Evolutionary conservation across 2,329 filamentous ascomycete genomes (phyloP).

Genomic region (Colletotrichum lentis): DNA sequence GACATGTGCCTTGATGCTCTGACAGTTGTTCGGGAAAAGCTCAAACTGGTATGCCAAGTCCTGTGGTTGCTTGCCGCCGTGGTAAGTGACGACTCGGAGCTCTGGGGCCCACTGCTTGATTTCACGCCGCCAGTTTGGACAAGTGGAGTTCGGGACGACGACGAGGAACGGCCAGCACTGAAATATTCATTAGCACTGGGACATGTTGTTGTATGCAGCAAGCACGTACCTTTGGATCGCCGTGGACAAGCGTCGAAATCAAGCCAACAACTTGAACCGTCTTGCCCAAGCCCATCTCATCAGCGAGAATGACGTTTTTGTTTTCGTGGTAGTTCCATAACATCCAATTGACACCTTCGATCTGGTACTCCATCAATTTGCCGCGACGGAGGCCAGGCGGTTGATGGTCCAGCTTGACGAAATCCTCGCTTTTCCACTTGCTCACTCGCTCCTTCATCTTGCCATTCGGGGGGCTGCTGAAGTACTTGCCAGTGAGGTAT

Average conservation of each 20-base stretch:
- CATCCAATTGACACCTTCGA: conserved; percentile 94
- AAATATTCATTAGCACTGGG: conserved; percentile 33
- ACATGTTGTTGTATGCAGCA: neutral
- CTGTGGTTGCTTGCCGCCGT: conserved; percentile 78
- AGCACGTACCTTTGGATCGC: conserved; percentile 59
- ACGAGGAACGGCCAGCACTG: conserved; percentile 89
- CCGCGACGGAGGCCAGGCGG: conserved; percentile 78
- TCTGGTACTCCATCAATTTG: conserved; percentile 90
- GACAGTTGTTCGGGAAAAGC: conserved; percentile 74
- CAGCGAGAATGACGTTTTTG: conserved; percentile 89
- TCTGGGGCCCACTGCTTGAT: conserved; percentile 92
- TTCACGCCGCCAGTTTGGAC: conserved; percentile 96
- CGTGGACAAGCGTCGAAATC: conserved; percentile 75
- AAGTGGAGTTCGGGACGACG: conserved; percentile 93
- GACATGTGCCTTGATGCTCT: conserved; percentile 83
- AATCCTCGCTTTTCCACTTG: conserved; percentile 71
- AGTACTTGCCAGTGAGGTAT: conserved; percentile 81
- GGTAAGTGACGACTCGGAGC: conserved; percentile 90
- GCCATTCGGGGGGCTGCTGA: conserved; percentile 63
- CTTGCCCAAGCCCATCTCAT: conserved; percentile 98
- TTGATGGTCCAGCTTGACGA: conserved; percentile 75
- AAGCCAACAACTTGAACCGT: conserved; percentile 92
- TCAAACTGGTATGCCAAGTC: conserved; percentile 83
- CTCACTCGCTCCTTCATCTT: conserved; percentile 73
- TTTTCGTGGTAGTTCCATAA: conserved; percentile 86